phyloP scores from a whole-genome alignment of 2,329 filamentous ascomycete genomes.

The Epichloe bromicola region DNA sequence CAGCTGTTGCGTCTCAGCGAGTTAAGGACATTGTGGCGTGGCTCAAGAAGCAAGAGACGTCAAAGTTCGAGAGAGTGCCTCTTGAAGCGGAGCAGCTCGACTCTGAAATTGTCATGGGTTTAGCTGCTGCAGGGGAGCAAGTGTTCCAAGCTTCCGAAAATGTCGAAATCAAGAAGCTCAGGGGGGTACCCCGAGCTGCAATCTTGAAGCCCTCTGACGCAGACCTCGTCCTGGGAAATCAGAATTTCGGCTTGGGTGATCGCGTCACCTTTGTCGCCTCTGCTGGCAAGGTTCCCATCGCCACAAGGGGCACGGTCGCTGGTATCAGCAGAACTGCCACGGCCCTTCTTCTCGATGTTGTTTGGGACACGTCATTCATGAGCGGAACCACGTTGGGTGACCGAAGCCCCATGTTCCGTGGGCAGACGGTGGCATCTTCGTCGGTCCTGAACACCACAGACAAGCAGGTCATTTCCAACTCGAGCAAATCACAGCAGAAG shows the following conservation, averaged over 20 bases:
- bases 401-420: conserved; percentile 83
- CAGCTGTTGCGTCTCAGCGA: conserved; percentile 57
- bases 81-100: conserved; percentile 94
- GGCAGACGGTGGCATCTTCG: conserved; percentile 79
- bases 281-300: conserved; percentile 89
- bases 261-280: conserved; percentile 87
- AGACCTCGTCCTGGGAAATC: conserved; percentile 80
- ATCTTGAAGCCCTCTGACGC: conserved; percentile 89
- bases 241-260: conserved; percentile 74
- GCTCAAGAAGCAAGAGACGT: conserved; percentile 84
- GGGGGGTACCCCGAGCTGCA: conserved; percentile 74
- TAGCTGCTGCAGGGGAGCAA: conserved; percentile 64
- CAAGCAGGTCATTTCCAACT: conserved; percentile 63
- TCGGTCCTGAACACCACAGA: conserved; percentile 79
- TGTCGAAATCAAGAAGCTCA: conserved; percentile 54
- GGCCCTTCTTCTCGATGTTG: conserved; percentile 71
- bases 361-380: conserved; percentile 95
- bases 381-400: conserved; percentile 86
- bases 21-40: conserved; percentile 91
- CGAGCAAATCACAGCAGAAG: conserved; percentile 38
- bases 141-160: conserved; percentile 38
- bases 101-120: conserved; percentile 69
- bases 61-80: conserved; percentile 89
- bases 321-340: conserved; percentile 82
- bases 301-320: conserved; percentile 82